These are phyloP conservation scores for Beauveria sp. DNA, from an alignment of 2,329 filamentous ascomycete genomes.

Conservation along the genomic window DNA sequence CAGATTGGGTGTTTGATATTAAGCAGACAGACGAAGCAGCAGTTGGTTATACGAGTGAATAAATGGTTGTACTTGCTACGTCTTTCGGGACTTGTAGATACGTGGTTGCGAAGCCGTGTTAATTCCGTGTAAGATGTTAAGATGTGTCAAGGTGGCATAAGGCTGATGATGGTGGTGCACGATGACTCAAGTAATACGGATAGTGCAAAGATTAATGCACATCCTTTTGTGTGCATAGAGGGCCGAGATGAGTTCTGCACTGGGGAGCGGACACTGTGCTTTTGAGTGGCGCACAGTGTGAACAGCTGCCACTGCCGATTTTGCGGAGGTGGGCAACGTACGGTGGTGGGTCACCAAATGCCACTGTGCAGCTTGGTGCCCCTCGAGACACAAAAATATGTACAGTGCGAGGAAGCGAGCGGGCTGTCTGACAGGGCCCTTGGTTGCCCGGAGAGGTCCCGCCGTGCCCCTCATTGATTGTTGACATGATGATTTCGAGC, in stretches of 20 bases:
- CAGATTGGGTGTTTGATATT: too few relatives aligned
- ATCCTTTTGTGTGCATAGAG: not conserved
- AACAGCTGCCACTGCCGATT: not conserved
- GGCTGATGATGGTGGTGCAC: not conserved
- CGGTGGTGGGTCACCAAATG: too few relatives aligned
- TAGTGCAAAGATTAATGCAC: constrained; percentile 5
- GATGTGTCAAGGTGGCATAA: not conserved
- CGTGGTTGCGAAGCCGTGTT: not conserved
- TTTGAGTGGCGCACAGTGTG: not conserved
- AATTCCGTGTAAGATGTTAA: not conserved
- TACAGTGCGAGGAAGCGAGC: not conserved
- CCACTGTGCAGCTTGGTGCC: too few relatives aligned
- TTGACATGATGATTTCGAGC: constrained; percentile 6
- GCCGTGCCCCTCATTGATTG: constrained; percentile 9
- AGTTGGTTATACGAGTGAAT: too few relatives aligned
- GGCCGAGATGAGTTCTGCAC: not conserved
- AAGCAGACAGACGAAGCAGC: too few relatives aligned
- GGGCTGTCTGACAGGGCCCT: not conserved
- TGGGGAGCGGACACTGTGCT: not conserved
- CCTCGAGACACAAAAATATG: not conserved
- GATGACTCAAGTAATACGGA: too few relatives aligned
- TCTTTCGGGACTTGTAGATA: not conserved
- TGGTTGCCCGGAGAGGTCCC: constrained; percentile 6
- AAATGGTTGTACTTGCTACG: too few relatives aligned
- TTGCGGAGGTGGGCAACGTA: too few relatives aligned